A percentile compares a stretch with the other conserved stretches of the same genome.
Evolutionary conservation across 768 basidiomycete species (phyloP).

Genomic region (Leccinum broughii): DNA sequence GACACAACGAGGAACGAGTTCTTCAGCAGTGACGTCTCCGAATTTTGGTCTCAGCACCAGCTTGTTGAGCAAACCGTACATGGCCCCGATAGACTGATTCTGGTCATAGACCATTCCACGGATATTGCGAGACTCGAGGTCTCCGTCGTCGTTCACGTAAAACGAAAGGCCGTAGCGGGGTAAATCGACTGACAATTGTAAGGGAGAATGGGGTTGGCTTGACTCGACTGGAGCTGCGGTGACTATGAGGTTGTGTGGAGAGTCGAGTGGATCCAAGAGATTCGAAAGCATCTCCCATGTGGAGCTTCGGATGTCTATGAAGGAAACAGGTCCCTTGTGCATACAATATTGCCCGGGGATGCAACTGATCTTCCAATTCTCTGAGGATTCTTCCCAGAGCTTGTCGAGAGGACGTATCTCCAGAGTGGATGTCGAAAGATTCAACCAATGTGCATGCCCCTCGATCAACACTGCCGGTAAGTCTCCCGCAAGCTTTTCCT

Average conservation of each 20-base stretch:
- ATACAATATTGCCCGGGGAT: slow-evolving; percentile 10
- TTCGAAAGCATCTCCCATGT: slow-evolving; percentile 31
- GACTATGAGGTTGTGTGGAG: slow-evolving; percentile 24
- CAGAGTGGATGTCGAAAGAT: slow-evolving; percentile 22
- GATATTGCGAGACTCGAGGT: slow-evolving; percentile 42
- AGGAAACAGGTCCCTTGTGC: slow-evolving; percentile 13
- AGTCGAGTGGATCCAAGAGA: slow-evolving; percentile 28
- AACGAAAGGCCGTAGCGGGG: slow-evolving; percentile 46
- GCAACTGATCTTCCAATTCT: slow-evolving; percentile 29
- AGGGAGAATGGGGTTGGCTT: neutral
- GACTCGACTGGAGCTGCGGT: neutral
- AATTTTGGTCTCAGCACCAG: slow-evolving; percentile 40
- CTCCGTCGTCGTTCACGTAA: slow-evolving; percentile 32
- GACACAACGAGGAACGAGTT: slow-evolving; percentile 26
- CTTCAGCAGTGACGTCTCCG: neutral
- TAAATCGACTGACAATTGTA: slow-evolving; percentile 32
- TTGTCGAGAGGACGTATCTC: slow-evolving; percentile 30
- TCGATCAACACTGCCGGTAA: slow-evolving; percentile 26
- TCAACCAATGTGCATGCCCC: slow-evolving; percentile 33
- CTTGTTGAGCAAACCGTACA: slow-evolving; percentile 43
- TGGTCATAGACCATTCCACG: slow-evolving; percentile 44
- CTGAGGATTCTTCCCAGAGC: slow-evolving; percentile 26
- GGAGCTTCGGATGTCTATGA: slow-evolving; percentile 28
- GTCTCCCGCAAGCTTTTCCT: slow-evolving; percentile 23
- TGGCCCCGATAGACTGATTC: slow-evolving; percentile 42